These are phyloP conservation scores for Noccaea caerulescens DNA, from an alignment of 345 rosid species.

Conservation along the genomic window DNA sequence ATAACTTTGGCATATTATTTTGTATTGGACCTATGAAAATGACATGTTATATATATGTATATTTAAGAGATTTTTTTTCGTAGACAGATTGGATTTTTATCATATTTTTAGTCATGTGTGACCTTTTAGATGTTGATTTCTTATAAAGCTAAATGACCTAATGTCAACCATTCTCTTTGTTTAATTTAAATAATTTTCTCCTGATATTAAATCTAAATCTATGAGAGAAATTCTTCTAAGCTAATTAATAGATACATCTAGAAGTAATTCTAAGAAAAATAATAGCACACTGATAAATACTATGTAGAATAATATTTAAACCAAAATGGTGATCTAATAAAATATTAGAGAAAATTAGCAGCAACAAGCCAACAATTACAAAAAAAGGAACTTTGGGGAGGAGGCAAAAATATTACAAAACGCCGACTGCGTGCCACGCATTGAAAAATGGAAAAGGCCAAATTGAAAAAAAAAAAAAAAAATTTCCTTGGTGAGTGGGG, in stretches of 20 bases:
- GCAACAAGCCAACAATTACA: background rate
- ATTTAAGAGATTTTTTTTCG: background rate
- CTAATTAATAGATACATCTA: background rate
- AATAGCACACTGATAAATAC: background rate
- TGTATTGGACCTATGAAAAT: constrained; percentile 58
- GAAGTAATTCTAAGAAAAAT: background rate
- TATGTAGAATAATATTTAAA: background rate
- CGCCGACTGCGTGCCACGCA: constrained; percentile 29
- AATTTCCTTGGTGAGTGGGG: constrained; percentile 29
- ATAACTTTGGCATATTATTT: constrained; percentile 74
- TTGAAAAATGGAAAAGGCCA: constrained; percentile 5
- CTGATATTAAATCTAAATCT: background rate
- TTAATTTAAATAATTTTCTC: background rate
- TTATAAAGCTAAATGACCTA: background rate
- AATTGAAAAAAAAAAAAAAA: background rate
- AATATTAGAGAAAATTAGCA: background rate
- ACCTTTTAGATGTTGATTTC: constrained; percentile 12
- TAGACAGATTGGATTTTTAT: constrained; percentile 18
- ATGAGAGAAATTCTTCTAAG: background rate
- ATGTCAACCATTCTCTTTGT: constrained; percentile 17
- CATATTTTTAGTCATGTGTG: background rate
- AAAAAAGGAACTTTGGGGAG: background rate
- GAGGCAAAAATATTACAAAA: background rate
- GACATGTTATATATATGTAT: constrained; percentile 17
- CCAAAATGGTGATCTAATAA: background rate